Percentiles rank a stretch among this genome's conserved stretches.
phyloP scores from a whole-genome alignment of 208 protist genomes.

The Leishmania lainsoni region DNA sequence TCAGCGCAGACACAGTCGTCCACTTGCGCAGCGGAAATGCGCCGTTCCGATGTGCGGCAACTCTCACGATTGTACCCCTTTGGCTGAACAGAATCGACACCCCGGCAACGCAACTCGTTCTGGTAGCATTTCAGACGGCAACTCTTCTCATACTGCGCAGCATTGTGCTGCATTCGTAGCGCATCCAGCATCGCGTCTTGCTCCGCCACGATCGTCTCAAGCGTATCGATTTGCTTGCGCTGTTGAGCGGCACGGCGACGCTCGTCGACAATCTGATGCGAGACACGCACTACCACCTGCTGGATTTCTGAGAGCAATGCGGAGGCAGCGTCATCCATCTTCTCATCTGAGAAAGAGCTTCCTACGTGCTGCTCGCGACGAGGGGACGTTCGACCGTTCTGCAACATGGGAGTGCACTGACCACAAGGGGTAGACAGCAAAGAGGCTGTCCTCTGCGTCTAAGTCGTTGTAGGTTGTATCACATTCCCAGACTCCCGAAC shows the following conservation, averaged over 20 bases:
- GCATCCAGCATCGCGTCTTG: conserved; percentile 56
- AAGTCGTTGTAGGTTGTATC: background rate
- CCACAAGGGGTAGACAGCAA: background rate
- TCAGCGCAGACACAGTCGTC: conserved; percentile 14
- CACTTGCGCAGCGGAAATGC: conserved; percentile 20
- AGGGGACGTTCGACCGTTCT: background rate
- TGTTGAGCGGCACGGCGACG: conserved; percentile 35
- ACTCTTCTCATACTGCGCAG: conserved; percentile 35
- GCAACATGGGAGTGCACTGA: background rate
- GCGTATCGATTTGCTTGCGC: conserved; percentile 35
- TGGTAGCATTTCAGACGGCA: conserved; percentile 36
- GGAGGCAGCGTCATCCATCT: conserved; percentile 28
- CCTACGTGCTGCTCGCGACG: background rate
- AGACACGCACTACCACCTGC: conserved; percentile 48
- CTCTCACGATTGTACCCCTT: background rate
- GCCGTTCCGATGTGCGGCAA: background rate
- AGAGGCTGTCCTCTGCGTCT: background rate
- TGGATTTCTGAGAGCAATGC: conserved; percentile 45
- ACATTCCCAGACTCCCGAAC: background rate
- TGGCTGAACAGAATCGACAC: background rate
- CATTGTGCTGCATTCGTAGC: conserved; percentile 32
- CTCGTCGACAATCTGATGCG: conserved; percentile 41
- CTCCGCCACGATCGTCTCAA: conserved; percentile 39
- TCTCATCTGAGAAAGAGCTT: background rate
- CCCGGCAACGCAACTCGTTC: conserved; percentile 24